phyloP scores from a whole-genome alignment of 495 filamentous ascomycete species.

The Penicillium cataractarum region DNA sequence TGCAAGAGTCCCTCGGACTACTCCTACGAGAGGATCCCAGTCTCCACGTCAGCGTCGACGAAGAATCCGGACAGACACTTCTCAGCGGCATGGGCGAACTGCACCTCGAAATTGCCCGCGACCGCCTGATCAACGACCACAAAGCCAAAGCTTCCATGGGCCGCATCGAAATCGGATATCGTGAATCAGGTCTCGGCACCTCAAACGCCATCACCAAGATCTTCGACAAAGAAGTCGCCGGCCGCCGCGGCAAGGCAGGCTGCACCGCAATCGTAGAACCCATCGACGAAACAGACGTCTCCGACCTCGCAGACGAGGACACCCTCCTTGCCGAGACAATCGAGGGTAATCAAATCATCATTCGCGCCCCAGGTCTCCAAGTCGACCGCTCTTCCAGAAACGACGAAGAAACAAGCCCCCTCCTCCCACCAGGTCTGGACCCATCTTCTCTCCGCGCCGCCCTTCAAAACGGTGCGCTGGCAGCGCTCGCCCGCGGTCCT shows the following conservation, averaged over 20 bases:
- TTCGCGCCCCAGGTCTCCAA: slow-evolving; percentile 50
- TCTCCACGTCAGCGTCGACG: slow-evolving; percentile 79
- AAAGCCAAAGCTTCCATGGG: slow-evolving; percentile 90
- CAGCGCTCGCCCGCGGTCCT: slow-evolving; percentile 84
- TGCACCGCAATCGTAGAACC: slow-evolving; percentile 72
- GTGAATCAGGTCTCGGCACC: slow-evolving; percentile 68
- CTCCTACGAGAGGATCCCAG: slow-evolving; percentile 93
- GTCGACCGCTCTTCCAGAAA: slow-evolving; percentile 40
- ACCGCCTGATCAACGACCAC: slow-evolving; percentile 84
- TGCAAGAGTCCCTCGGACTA: slow-evolving; percentile 73
- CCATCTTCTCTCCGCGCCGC: slow-evolving; percentile 62
- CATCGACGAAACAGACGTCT: slow-evolving; percentile 40
- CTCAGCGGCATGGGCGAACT: slow-evolving; percentile 96
- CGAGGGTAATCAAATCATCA: slow-evolving; percentile 64
- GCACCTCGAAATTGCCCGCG: slow-evolving; percentile 93
- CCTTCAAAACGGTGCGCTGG: slow-evolving; percentile 76
- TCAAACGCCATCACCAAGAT: slow-evolving; percentile 58
- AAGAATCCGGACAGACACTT: slow-evolving; percentile 91
- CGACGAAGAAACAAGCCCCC: slow-evolving; percentile 39
- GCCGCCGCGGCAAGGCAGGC: slow-evolving; percentile 74
- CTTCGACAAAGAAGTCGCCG: slow-evolving; percentile 79
- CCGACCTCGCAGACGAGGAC: slow-evolving; percentile 28
- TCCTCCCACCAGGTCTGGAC: slow-evolving; percentile 62
- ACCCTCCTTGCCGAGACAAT: slow-evolving; percentile 34
- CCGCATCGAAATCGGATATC: slow-evolving; percentile 93